A percentile compares a stretch with the other conserved stretches of the same genome.
Evolutionary conservation across 2,329 filamentous ascomycete genomes (phyloP).

Genomic region (Pyrenophora seminiperda): DNA sequence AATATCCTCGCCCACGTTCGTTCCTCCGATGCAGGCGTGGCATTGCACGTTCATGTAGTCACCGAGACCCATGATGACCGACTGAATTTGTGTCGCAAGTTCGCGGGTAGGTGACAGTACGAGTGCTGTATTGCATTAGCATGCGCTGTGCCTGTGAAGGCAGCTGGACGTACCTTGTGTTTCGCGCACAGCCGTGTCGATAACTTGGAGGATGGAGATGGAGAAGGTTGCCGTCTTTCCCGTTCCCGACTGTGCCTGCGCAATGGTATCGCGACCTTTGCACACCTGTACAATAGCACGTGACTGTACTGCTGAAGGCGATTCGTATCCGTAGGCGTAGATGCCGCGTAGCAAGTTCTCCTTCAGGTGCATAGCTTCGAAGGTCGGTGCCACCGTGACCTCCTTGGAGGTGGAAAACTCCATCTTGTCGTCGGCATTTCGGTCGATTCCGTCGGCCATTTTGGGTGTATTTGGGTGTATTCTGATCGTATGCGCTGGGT

Average conservation of each 20-base stretch:
- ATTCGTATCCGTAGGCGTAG: conserved; percentile 98
- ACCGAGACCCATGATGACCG: conserved; percentile 98
- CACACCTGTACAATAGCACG: conserved; percentile 98
- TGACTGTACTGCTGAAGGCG: conserved; percentile 95
- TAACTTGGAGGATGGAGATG: conserved; percentile 94
- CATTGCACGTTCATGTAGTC: conserved; percentile 99
- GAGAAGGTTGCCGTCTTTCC: conserved; percentile 97
- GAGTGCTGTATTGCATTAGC: conserved; percentile 63
- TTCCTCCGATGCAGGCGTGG: conserved; percentile 99
- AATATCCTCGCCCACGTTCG: conserved; percentile 98
- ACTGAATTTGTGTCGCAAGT: conserved; percentile 97
- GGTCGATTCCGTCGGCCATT: conserved; percentile 94
- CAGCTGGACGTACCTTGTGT: conserved; percentile 66
- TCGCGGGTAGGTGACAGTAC: conserved; percentile 96
- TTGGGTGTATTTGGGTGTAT: conserved; percentile 47
- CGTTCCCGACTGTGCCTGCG: conserved; percentile 95
- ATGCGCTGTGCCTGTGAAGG: background rate
- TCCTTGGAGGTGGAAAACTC: conserved; percentile 98
- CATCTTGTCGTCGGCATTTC: conserved; percentile 93
- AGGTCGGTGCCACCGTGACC: conserved; percentile 88
- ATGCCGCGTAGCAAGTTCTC: conserved; percentile 96
- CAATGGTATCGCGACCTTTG: conserved; percentile 98
- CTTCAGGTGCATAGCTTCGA: conserved; percentile 81
- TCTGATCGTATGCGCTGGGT: background rate
- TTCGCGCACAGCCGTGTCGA: conserved; percentile 89